These are phyloP conservation scores for Candida boleticola DNA, from an alignment of 805 yeast genomes.

Conservation along the genomic window DNA sequence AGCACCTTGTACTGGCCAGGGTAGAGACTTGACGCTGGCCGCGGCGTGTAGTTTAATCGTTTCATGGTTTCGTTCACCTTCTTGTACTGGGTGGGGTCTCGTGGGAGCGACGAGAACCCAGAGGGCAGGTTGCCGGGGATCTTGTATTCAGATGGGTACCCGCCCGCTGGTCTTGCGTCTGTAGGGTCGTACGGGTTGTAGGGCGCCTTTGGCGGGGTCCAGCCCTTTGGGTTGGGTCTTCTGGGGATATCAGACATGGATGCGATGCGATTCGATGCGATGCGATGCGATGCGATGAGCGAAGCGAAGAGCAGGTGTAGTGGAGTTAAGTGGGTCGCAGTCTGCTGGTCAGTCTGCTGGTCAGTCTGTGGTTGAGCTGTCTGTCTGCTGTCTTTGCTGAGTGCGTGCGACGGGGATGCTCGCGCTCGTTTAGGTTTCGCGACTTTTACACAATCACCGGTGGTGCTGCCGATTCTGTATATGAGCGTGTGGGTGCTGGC, in stretches of 20 bases:
- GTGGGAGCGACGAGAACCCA: slow-evolving; percentile 58
- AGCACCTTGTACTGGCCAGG: slow-evolving; percentile 79
- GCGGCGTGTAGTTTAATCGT: slow-evolving; percentile 69
- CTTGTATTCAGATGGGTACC: slow-evolving; percentile 80
- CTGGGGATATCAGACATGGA: slow-evolving; percentile 45
- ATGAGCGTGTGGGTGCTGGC: too few species aligned
- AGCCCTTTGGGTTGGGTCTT: slow-evolving; percentile 73
- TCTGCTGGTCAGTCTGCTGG: too few species aligned
- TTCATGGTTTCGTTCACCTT: slow-evolving; percentile 73
- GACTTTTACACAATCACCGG: too few species aligned
- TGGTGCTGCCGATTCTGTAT: too few species aligned
- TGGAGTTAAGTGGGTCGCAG: too few species aligned
- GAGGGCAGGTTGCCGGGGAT: slow-evolving; percentile 60
- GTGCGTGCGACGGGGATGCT: too few species aligned
- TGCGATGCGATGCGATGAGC: neutral
- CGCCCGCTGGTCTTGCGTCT: slow-evolving; percentile 75
- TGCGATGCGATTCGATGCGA: too few species aligned
- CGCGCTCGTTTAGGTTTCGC: too few species aligned
- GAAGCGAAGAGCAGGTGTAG: neutral
- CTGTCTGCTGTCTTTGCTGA: too few species aligned
- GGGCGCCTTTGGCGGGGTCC: slow-evolving; percentile 81
- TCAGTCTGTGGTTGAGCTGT: too few species aligned
- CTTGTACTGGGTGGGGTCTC: slow-evolving; percentile 63
- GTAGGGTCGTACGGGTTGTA: slow-evolving; percentile 82
- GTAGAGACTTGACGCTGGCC: slow-evolving; percentile 70